Conservation (phyloP, 2,329 filamentous ascomycete genomes). For the Coniochaeta ligniaria region DNA sequence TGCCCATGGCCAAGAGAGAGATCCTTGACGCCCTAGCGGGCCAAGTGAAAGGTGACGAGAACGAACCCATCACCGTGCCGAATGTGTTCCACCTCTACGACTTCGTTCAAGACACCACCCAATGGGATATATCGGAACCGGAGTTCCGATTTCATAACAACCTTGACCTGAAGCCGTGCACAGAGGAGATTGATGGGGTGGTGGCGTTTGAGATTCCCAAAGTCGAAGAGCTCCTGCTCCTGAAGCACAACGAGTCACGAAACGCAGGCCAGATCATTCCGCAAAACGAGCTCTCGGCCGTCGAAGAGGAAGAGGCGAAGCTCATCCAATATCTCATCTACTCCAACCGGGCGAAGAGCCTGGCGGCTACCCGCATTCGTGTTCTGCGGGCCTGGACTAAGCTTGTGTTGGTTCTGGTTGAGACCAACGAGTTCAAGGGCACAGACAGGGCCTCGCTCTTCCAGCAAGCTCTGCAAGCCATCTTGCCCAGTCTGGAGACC, state of each 20-base stretch:
- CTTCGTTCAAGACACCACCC: constrained; percentile 56
- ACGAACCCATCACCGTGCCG: constrained; percentile 58
- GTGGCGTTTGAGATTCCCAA: constrained; percentile 62
- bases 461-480: constrained; percentile 77
- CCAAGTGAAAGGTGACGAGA: constrained; percentile 58
- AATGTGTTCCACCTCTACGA: constrained; percentile 92
- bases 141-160: constrained; percentile 54
- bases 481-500: constrained; percentile 79
- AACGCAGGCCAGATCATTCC: constrained; percentile 40
- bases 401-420: constrained; percentile 74
- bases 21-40: constrained; percentile 73
- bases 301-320: constrained; percentile 53
- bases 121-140: constrained; percentile 45
- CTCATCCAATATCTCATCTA: constrained; percentile 56
- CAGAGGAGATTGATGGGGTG: constrained; percentile 49
- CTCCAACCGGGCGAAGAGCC: constrained; percentile 55
- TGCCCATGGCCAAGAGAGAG: constrained; percentile 62
- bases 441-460: constrained; percentile 69
- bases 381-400: constrained; percentile 81
- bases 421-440: constrained; percentile 71
- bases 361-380: constrained; percentile 50
- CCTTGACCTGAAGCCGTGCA: constrained; percentile 60
- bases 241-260: constrained; percentile 59
- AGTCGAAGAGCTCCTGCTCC: constrained; percentile 64
- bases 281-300: constrained; percentile 37